Evolutionary conservation across 2,329 filamentous ascomycete species (phyloP).

Genomic region (Reticulascus tulasneorum): DNA sequence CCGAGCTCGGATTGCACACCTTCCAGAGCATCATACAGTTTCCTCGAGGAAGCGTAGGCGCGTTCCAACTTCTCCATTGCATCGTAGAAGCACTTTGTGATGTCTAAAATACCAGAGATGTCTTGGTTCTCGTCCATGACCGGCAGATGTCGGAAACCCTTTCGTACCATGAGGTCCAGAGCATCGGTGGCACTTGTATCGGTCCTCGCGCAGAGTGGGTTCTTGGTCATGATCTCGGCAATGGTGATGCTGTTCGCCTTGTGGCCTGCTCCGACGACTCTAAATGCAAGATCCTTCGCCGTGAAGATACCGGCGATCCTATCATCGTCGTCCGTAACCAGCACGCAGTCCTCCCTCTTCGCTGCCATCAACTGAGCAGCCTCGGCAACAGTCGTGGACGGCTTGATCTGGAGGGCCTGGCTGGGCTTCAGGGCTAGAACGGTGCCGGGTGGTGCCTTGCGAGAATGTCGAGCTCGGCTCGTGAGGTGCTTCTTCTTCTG

Average conservation of each 20-base stretch:
- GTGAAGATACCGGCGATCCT: slow-evolving; percentile 98
- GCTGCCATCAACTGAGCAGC: slow-evolving; percentile 98
- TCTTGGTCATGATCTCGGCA: slow-evolving; percentile 99
- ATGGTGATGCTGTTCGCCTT: slow-evolving; percentile 90
- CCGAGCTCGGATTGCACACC: slow-evolving; percentile 97
- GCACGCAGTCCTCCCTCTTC: slow-evolving; percentile 94
- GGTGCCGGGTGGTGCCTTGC: slow-evolving; percentile 93
- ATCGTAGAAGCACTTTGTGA: slow-evolving; percentile 99
- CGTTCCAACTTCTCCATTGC: slow-evolving; percentile 99
- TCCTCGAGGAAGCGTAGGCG: slow-evolving; percentile 95
- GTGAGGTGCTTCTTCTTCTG: slow-evolving; percentile 91
- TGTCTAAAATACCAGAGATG: slow-evolving; percentile 95
- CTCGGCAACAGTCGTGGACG: slow-evolving; percentile 86
- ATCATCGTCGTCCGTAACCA: slow-evolving; percentile 97
- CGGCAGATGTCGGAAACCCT: slow-evolving; percentile 94
- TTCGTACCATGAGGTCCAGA: slow-evolving; percentile 94
- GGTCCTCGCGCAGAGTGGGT: slow-evolving; percentile 92
- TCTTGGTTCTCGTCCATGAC: slow-evolving; percentile 99
- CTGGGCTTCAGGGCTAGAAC: slow-evolving; percentile 94
- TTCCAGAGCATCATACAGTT: slow-evolving; percentile 94
- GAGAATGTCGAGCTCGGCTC: slow-evolving; percentile 73
- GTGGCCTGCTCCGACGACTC: slow-evolving; percentile 85
- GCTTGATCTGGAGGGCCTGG: slow-evolving; percentile 96
- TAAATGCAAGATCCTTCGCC: slow-evolving; percentile 95
- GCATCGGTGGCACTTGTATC: slow-evolving; percentile 98